phyloP scores from a whole-genome alignment of 2,329 filamentous ascomycete genomes.

The Clarireedia monteithiana region DNA sequence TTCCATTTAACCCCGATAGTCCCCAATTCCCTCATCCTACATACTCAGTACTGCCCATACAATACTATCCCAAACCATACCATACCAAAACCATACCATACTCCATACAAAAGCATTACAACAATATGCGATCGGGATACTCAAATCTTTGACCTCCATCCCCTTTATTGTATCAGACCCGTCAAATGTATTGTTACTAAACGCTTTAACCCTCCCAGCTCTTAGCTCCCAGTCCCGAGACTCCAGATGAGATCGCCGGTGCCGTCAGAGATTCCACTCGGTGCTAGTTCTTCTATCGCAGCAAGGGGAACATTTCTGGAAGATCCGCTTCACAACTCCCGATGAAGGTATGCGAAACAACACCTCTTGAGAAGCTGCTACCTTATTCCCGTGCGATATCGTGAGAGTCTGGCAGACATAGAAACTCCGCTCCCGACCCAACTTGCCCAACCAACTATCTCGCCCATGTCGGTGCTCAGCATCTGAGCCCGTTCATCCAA shows the following conservation, averaged over 20 bases:
- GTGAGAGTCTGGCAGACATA: background rate
- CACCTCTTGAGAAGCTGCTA: background rate
- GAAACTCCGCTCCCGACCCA: background rate
- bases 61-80: background rate
- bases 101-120: background rate
- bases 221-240: slow-evolving; percentile 1
- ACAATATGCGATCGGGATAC: slow-evolving; percentile 5
- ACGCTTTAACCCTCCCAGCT: background rate
- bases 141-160: background rate
- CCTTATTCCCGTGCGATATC: background rate
- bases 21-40: background rate
- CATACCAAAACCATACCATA: too few relatives aligned
- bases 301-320: slow-evolving; percentile 25
- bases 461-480: background rate
- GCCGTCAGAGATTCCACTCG: slow-evolving; percentile 21
- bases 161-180: background rate
- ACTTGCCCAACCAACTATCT: background rate
- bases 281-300: slow-evolving; percentile 24
- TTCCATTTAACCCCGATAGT: background rate
- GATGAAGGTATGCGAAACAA: slow-evolving; percentile 28
- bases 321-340: slow-evolving; percentile 14
- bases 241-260: slow-evolving; percentile 27
- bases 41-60: background rate
- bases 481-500: background rate
- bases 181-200: slow-evolving; percentile 3